phyloP scores from a whole-genome alignment of 257 asterid species.

The Eustoma russellianum region DNA sequence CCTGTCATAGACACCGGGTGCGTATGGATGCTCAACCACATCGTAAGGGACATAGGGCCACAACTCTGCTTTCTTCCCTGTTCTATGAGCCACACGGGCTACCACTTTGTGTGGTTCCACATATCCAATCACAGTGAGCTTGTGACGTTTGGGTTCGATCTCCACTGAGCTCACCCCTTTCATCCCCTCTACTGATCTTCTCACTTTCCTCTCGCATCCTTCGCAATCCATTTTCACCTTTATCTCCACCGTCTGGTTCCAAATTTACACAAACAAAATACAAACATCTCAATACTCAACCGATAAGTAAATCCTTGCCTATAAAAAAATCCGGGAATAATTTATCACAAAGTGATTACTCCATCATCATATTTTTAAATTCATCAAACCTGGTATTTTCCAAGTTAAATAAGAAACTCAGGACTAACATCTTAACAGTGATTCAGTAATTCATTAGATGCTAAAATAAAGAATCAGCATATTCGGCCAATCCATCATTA shows the following conservation, averaged over 20 bases:
- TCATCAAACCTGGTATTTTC: too few relatives aligned
- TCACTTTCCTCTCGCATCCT: slow-evolving; percentile 85
- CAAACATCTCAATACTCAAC: background rate
- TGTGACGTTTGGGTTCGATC: slow-evolving; percentile 65
- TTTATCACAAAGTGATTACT: too few relatives aligned
- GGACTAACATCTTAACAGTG: too few relatives aligned
- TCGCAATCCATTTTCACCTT: slow-evolving; percentile 94
- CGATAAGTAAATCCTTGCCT: background rate
- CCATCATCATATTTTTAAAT: too few relatives aligned
- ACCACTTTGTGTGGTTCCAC: slow-evolving; percentile 84
- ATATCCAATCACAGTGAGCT: slow-evolving; percentile 87
- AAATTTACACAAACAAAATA: too few relatives aligned
- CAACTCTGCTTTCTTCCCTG: slow-evolving; percentile 85
- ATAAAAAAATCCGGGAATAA: background rate
- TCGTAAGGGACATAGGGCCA: slow-evolving; percentile 99
- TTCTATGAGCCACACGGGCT: slow-evolving; percentile 75
- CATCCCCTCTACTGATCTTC: slow-evolving; percentile 89
- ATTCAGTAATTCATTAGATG: too few relatives aligned
- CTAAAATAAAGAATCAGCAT: too few relatives aligned
- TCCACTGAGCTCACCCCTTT: slow-evolving; percentile 78
- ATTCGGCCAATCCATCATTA: too few relatives aligned
- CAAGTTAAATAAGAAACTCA: too few relatives aligned
- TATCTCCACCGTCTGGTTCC: slow-evolving; percentile 72
- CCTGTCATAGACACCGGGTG: slow-evolving; percentile 74
- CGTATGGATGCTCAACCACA: slow-evolving; percentile 86